Evolutionary conservation across 2,329 filamentous ascomycete species (phyloP).

Genomic region (Ceratocystiopsis minuta): DNA sequence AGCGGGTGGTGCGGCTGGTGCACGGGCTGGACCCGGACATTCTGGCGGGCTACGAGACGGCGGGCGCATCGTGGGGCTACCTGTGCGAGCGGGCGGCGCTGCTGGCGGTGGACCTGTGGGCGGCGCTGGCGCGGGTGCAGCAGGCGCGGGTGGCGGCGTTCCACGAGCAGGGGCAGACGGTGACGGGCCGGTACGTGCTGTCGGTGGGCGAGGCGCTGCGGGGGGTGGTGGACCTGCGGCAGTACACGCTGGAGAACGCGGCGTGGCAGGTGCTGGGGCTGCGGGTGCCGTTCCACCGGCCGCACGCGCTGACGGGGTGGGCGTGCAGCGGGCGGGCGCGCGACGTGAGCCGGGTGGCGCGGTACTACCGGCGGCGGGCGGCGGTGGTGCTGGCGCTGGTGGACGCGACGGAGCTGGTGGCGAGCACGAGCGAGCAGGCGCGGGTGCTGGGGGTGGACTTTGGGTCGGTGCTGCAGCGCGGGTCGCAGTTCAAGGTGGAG

Average conservation of each 20-base stretch:
- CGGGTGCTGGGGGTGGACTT: conserved; percentile 88
- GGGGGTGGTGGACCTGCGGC: conserved; percentile 73
- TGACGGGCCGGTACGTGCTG: conserved; percentile 92
- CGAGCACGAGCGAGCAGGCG: conserved; percentile 85
- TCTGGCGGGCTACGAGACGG: conserved; percentile 85
- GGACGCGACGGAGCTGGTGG: conserved; percentile 72
- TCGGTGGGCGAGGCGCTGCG: conserved; percentile 96
- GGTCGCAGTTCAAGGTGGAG: conserved; percentile 96
- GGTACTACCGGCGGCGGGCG: conserved; percentile 60
- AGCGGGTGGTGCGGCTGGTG: conserved; percentile 74
- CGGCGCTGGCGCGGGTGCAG: conserved; percentile 69
- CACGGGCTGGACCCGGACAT: conserved; percentile 76
- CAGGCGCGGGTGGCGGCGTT: conserved; percentile 4
- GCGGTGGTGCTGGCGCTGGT: conserved; percentile 79
- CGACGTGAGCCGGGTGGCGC: conserved; percentile 56
- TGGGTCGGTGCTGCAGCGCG: conserved; percentile 84
- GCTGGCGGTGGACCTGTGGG: conserved; percentile 79
- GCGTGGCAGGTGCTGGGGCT: conserved; percentile 78
- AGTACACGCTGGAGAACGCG: conserved; percentile 94
- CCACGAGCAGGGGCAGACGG: conserved; percentile 47
- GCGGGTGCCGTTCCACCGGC: conserved; percentile 74
- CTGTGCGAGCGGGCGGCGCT: conserved; percentile 73
- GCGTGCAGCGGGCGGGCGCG: conserved; percentile 32
- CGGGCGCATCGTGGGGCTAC: conserved; percentile 88
- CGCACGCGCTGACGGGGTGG: conserved; percentile 65